Conservation (phyloP, 2,329 filamentous ascomycete species). For the Scleromitrula shiraiana region DNA sequence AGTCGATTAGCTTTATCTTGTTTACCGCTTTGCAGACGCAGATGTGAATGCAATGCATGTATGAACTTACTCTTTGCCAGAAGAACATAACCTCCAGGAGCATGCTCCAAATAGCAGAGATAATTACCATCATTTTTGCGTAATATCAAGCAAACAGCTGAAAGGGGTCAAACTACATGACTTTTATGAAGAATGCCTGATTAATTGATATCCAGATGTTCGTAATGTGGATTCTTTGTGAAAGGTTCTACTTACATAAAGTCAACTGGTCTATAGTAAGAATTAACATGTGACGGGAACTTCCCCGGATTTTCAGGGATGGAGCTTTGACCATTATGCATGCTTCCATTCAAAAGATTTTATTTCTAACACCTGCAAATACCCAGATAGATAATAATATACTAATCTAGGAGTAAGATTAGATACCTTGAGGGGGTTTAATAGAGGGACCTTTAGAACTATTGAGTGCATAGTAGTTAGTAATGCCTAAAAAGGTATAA, state of each 20-base stretch:
- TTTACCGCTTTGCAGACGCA: not conserved
- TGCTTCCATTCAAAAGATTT: no score
- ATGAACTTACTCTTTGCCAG: conserved; percentile 48
- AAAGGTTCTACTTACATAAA: not conserved
- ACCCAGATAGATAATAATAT: not conserved
- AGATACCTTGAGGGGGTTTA: no score
- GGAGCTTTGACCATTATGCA: conserved; percentile 4
- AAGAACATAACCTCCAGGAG: conserved; percentile 53
- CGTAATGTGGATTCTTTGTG: not conserved
- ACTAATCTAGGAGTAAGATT: no score
- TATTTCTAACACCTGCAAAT: not conserved
- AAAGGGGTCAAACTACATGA: not conserved
- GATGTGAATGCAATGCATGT: not conserved
- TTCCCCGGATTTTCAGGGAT: conserved; percentile 9
- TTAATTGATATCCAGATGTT: no score
- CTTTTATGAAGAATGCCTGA: not conserved
- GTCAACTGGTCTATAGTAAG: not conserved
- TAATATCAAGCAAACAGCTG: not conserved
- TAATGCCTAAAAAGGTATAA: no score
- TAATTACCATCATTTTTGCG: conserved; percentile 24
- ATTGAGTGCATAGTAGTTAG: no score
- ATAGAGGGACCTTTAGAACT: no score
- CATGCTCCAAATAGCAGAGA: conserved; percentile 45
- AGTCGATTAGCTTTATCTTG: not conserved
- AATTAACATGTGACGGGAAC: conserved; percentile 6